These are phyloP conservation scores for Solioccasus polychromus DNA, from an alignment of 768 basidiomycete genomes.

Conservation along the genomic window DNA sequence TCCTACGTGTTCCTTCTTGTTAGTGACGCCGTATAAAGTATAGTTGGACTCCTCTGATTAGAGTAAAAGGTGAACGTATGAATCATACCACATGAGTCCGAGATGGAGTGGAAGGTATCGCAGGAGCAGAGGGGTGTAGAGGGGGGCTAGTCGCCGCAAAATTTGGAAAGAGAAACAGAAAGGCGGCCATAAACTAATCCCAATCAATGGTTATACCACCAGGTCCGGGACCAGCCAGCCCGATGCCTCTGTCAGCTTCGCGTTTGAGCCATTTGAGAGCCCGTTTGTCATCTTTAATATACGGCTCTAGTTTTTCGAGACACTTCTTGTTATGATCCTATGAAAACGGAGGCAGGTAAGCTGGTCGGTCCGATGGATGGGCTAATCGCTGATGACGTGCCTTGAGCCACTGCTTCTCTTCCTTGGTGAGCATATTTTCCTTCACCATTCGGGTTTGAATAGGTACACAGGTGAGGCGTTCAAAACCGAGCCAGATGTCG, in stretches of 20 bases:
- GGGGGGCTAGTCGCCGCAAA: conserved; percentile 2
- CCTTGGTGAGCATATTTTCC: conserved; percentile 76
- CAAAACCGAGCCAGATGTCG: conserved; percentile 83
- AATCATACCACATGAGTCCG: conserved; percentile 3
- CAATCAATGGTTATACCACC: conserved; percentile 78
- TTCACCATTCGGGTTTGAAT: conserved; percentile 91
- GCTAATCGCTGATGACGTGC: conserved; percentile 34
- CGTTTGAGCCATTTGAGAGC: conserved; percentile 78
- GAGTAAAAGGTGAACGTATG: conserved; percentile 5
- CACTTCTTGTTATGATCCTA: conserved; percentile 82
- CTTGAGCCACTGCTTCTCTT: conserved; percentile 86
- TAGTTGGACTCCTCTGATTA: conserved; percentile 16
- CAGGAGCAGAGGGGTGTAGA: conserved; percentile 7
- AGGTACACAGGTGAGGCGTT: conserved; percentile 90
- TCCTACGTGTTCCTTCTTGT: conserved; percentile 23
- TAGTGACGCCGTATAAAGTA: conserved; percentile 27
- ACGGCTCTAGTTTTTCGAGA: conserved; percentile 58
- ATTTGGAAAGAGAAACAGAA: conserved; percentile 2
- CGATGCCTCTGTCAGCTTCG: conserved; percentile 73
- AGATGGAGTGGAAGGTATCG: conserved; percentile 21
- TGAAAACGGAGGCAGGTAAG: conserved; percentile 12
- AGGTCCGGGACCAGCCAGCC: conserved; percentile 58
- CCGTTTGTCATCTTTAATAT: conserved; percentile 73
- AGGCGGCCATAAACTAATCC: conserved; percentile 42
- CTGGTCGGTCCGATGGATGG: background rate